Percentiles rank a stretch among this genome's conserved stretches.
These are phyloP conservation scores for Amylocystis lapponica DNA, from an alignment of 768 basidiomycete genomes.

Conservation along the genomic window DNA sequence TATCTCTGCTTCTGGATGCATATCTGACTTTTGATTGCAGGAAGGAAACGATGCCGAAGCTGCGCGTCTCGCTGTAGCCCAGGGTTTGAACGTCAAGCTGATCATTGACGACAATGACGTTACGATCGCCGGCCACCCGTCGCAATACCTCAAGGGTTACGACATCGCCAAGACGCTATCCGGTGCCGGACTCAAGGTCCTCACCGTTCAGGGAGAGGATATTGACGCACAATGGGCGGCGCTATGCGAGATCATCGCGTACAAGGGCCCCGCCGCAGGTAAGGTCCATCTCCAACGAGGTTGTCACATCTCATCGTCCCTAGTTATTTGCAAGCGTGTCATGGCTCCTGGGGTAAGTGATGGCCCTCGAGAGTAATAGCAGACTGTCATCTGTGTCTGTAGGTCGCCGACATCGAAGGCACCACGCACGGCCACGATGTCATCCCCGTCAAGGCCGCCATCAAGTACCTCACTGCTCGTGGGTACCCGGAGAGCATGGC, in stretches of 20 bases:
- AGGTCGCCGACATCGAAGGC: constrained; percentile 73
- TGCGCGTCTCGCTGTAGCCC: constrained; percentile 80
- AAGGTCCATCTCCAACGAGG: background rate
- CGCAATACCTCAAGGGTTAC: constrained; percentile 79
- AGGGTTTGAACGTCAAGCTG: constrained; percentile 77
- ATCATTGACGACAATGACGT: constrained; percentile 90
- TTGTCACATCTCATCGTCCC: background rate
- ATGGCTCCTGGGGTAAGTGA: constrained; percentile 40
- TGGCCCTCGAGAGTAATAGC: no score
- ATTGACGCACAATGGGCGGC: constrained; percentile 72
- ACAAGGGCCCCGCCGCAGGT: constrained; percentile 79
- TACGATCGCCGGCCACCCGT: constrained; percentile 89
- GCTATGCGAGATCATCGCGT: constrained; percentile 45
- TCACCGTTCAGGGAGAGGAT: constrained; percentile 72
- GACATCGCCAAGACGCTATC: constrained; percentile 63
- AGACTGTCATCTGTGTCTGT: no score
- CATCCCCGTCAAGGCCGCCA: constrained; percentile 74
- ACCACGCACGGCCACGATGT: constrained; percentile 80
- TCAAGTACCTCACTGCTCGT: constrained; percentile 63
- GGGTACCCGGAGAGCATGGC: constrained; percentile 48
- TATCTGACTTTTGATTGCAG: no score
- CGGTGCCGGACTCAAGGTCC: constrained; percentile 78
- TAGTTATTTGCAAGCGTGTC: constrained; percentile 61
- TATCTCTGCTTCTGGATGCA: no score
- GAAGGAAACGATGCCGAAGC: constrained; percentile 92